These are phyloP conservation scores for Geranium brycei DNA, from an alignment of 345 rosid genomes.

Conservation along the genomic window DNA sequence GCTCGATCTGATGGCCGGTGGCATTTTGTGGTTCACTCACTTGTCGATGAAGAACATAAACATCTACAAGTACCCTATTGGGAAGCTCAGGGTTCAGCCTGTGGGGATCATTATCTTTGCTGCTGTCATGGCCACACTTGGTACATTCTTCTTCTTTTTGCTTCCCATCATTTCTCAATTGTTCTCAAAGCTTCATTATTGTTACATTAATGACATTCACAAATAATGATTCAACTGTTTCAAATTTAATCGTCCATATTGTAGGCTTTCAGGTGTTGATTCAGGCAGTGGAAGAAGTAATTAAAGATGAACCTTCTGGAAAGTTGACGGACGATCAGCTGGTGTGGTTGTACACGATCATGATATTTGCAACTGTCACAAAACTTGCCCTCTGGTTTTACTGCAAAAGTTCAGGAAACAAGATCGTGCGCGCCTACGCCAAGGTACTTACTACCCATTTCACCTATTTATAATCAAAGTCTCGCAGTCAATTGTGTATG, in stretches of 20 bases:
- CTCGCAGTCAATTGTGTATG: no score
- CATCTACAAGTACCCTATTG: slow-evolving; percentile 85
- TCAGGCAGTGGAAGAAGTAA: slow-evolving; percentile 53
- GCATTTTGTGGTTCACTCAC: slow-evolving; percentile 91
- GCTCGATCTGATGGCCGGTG: slow-evolving; percentile 93
- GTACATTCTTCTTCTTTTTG: slow-evolving; percentile 24
- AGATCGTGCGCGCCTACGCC: slow-evolving; percentile 87
- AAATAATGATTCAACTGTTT: no score
- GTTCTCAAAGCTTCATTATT: no score
- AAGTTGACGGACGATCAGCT: slow-evolving; percentile 42
- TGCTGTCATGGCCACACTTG: slow-evolving; percentile 91
- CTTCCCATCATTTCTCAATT: no score
- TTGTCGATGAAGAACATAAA: slow-evolving; percentile 71
- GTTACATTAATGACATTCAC: no score
- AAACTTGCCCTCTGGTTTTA: slow-evolving; percentile 81
- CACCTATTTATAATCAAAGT: no score
- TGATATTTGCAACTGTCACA: slow-evolving; percentile 63
- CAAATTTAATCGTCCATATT: neutral
- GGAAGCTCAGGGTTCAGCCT: slow-evolving; percentile 88
- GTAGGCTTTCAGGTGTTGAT: slow-evolving; percentile 76
- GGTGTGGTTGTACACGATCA: slow-evolving; percentile 60
- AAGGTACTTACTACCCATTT: slow-evolving; percentile 29
- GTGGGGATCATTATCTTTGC: slow-evolving; percentile 90
- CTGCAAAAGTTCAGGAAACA: slow-evolving; percentile 59
- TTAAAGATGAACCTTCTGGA: slow-evolving; percentile 27